A percentile compares a stretch with the other conserved stretches of the same genome.
These are phyloP conservation scores for Mytilinidion resinicola DNA, from an alignment of 495 filamentous ascomycete species.

Conservation along the genomic window DNA sequence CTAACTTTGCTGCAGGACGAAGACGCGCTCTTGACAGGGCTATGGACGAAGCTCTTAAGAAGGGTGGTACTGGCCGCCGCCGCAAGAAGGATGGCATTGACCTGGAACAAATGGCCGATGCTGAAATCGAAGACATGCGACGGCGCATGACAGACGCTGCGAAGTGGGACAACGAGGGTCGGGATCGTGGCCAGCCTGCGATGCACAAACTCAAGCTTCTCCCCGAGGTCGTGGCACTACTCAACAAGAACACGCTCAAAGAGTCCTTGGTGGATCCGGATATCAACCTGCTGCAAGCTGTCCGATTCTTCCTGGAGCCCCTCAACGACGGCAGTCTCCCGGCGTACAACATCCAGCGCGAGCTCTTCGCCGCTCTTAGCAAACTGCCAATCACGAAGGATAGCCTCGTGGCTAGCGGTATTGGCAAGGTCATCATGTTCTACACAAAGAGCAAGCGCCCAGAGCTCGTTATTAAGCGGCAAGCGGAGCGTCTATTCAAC, in stretches of 20 bases:
- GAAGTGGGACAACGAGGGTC: constrained; percentile 72
- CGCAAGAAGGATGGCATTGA: constrained; percentile 88
- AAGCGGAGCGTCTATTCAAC: constrained; percentile 78
- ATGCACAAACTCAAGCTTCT: constrained; percentile 92
- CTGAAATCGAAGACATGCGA: constrained; percentile 81
- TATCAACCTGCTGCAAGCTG: constrained; percentile 86
- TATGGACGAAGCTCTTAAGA: constrained; percentile 82
- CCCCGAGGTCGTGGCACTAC: constrained; percentile 78
- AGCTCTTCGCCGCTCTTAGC: constrained; percentile 74
- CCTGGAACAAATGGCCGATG: constrained; percentile 80
- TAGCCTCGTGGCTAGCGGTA: constrained; percentile 77
- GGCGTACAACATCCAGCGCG: constrained; percentile 93
- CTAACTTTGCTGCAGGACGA: constrained; percentile 46
- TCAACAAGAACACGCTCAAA: constrained; percentile 83
- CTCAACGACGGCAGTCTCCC: constrained; percentile 86
- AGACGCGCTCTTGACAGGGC: constrained; percentile 72
- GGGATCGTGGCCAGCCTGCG: constrained; percentile 69
- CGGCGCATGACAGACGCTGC: constrained; percentile 89
- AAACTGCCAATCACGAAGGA: constrained; percentile 86
- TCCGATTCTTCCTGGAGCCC: constrained; percentile 96
- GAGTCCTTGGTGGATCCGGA: constrained; percentile 82
- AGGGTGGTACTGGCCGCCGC: constrained; percentile 62
- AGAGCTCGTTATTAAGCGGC: constrained; percentile 80
- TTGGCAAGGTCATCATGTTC: constrained; percentile 92
- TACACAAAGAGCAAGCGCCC: constrained; percentile 92